These are phyloP conservation scores for Aspergillus carbonarius DNA, from an alignment of 2,329 filamentous ascomycete species.

Conservation along the genomic window DNA sequence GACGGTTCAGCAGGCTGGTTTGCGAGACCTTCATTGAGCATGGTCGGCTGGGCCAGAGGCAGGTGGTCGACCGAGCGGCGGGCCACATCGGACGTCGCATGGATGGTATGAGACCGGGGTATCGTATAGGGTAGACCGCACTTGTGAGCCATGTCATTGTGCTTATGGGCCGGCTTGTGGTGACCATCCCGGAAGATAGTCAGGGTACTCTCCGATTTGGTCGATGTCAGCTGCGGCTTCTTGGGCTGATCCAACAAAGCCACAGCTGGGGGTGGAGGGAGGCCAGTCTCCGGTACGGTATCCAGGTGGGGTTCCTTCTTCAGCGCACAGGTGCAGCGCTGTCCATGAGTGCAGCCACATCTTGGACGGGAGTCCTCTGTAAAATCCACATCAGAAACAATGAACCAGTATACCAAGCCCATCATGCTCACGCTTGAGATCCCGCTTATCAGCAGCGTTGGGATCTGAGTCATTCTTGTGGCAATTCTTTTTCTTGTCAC, in stretches of 20 bases:
- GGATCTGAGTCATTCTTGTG: slow-evolving; percentile 39
- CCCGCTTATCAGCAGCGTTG: slow-evolving; percentile 35
- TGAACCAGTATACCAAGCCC: slow-evolving; percentile 26
- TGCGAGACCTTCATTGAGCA: slow-evolving; percentile 31
- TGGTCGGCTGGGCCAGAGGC: slow-evolving; percentile 37
- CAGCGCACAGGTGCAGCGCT: slow-evolving; percentile 60
- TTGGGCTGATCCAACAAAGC: slow-evolving; percentile 46
- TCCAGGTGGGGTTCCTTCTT: slow-evolving; percentile 58
- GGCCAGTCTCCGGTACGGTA: slow-evolving; percentile 49
- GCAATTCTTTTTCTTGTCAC: slow-evolving; percentile 75
- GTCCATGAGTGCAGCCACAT: slow-evolving; percentile 57
- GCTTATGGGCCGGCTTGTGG: slow-evolving; percentile 64
- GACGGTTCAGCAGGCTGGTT: slow-evolving; percentile 30
- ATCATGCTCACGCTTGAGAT: slow-evolving; percentile 39
- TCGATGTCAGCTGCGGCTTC: slow-evolving; percentile 58
- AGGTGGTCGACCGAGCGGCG: slow-evolving; percentile 56
- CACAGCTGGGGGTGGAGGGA: slow-evolving; percentile 40
- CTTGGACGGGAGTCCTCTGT: slow-evolving; percentile 38
- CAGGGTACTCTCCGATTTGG: slow-evolving; percentile 59
- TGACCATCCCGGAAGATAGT: slow-evolving; percentile 64
- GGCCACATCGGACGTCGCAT: slow-evolving; percentile 46
- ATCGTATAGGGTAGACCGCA: slow-evolving; percentile 64
- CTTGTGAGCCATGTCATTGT: slow-evolving; percentile 64
- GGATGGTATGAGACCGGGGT: slow-evolving; percentile 53
- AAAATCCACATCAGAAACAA: slow-evolving; percentile 35